Evolutionary conservation across 2,329 filamentous ascomycete species (phyloP), one percentile per base, ranked within the genome.

Genomic region (Furcasterigmium sp.): DNA sequence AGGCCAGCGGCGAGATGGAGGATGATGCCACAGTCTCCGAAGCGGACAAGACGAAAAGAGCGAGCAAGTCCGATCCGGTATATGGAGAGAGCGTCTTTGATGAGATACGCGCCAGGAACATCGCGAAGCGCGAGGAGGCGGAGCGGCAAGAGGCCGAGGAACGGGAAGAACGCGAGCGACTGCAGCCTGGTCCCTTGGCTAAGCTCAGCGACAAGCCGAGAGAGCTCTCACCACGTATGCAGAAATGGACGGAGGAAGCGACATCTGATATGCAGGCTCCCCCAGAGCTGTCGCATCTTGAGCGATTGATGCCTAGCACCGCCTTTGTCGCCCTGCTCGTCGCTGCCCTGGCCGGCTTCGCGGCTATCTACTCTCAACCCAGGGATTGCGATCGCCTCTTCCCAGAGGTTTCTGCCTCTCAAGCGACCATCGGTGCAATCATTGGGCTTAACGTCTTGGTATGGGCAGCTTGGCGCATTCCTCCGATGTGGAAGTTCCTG

Each of bases 341-440:
- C 17, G 65, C 63, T 1, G 62, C 63, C 43, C 65, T 70, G 37
- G 62, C 62, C 5, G 63, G 65, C 15, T 64, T 75, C 34, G 65
- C 70, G n/a, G 56, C 60, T 19, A 58, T 73, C 36, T 82, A 82
- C 56, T 65, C 49, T 13, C 46, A 46, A 26, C 46, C 47, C 21
- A 32, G 39, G 37, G 58, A 66, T 23, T 54, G 53, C 5, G 56
- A 70, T 44, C 69, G 84, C 39, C 53, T 85, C 29, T 78, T 75
- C 56, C 79, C 78, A 2, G 76, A 82, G 32, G 62, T 83, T 2
- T 75, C 82, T 1, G 77, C 82, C 3, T 72, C 82, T 13, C 70
- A 76, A 3, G 80, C 81, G 11, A 88, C 87, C 3, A 67, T 88
- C n/a, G 66, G 71, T 26, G 65, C 69, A 7, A 61, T 91, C 34